Evolutionary conservation across 345 rosid genomes (phyloP).

Genomic region (Geranium rotundifolium): DNA sequence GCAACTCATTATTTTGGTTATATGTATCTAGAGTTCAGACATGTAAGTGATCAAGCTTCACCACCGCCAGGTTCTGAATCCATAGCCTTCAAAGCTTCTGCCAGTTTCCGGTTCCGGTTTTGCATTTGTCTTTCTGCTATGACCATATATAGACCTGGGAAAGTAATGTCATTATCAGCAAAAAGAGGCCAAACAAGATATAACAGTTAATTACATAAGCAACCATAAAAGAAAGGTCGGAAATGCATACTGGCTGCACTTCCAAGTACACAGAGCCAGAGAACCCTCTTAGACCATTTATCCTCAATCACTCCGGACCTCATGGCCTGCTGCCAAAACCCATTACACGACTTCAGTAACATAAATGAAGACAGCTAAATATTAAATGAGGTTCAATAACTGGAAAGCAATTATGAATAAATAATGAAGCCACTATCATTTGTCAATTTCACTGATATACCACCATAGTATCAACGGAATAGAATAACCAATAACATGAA

Average conservation of each 20-base stretch:
- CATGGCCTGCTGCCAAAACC: slow-evolving; percentile 13
- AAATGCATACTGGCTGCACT: slow-evolving; percentile 40
- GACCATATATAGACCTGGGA: slow-evolving; percentile 71
- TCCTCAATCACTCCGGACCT: slow-evolving; percentile 49
- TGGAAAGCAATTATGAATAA: too few species aligned
- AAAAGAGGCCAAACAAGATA: background rate
- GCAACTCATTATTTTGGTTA: background rate
- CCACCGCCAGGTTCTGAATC: slow-evolving; percentile 39
- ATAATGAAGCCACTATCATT: background rate
- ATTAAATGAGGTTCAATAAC: too few species aligned
- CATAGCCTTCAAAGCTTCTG: slow-evolving; percentile 44
- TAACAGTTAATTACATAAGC: background rate
- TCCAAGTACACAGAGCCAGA: slow-evolving; percentile 67
- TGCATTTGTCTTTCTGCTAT: slow-evolving; percentile 66
- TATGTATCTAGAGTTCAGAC: background rate
- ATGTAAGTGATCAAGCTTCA: slow-evolving; percentile 13
- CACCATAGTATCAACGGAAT: too few species aligned
- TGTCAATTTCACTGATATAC: too few species aligned
- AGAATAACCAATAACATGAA: too few species aligned
- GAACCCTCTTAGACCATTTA: slow-evolving; percentile 69
- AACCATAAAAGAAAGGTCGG: background rate
- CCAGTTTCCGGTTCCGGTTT: slow-evolving; percentile 52
- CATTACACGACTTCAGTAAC: too few species aligned
- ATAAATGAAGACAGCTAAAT: too few species aligned
- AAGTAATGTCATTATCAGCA: background rate